Evolutionary conservation across 2,329 filamentous ascomycete genomes (phyloP).

Genomic region (Fusarium transvaalense): DNA sequence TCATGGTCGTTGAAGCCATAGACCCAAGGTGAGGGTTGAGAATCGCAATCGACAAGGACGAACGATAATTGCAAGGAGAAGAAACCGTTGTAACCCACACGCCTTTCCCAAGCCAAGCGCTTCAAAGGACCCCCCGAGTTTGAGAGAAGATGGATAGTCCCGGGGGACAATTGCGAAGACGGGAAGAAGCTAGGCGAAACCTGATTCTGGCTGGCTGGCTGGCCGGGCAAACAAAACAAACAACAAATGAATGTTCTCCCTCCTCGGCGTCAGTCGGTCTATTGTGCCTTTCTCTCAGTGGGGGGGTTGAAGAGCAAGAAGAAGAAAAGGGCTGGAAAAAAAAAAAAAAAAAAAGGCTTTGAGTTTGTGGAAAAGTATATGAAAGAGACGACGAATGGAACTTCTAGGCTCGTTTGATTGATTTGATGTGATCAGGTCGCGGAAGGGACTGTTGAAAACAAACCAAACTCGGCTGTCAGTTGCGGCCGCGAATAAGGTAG

Average conservation of each 20-base stretch:
- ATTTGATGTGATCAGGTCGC: constrained; percentile 19
- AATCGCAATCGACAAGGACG: constrained; percentile 30
- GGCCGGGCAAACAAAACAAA: constrained; percentile 30
- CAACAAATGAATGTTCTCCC: constrained; percentile 21
- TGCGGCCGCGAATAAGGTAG: constrained; percentile 29
- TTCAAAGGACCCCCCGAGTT: constrained; percentile 30
- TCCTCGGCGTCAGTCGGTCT: constrained; percentile 32
- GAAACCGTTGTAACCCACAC: constrained; percentile 38
- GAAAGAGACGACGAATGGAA: constrained; percentile 25
- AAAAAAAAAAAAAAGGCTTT: constrained; percentile 4
- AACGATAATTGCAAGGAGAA: constrained; percentile 11
- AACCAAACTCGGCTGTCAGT: constrained; percentile 33
- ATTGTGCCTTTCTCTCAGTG: constrained; percentile 20
- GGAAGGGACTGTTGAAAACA: constrained; percentile 32
- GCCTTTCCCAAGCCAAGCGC: constrained; percentile 17
- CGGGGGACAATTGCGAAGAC: constrained; percentile 31
- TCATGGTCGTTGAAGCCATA: constrained; percentile 51
- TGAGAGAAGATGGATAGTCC: constrained; percentile 25
- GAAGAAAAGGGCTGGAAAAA: neutral
- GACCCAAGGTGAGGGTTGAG: constrained; percentile 23
- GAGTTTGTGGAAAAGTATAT: constrained; percentile 12
- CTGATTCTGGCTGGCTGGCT: constrained; percentile 32
- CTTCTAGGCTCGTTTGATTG: constrained; percentile 16
- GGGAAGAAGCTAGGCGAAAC: constrained; percentile 40
- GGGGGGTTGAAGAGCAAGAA: neutral